Conservation (phyloP, 2,329 filamentous ascomycete species). For the Colletotrichum theobromicola region DNA sequence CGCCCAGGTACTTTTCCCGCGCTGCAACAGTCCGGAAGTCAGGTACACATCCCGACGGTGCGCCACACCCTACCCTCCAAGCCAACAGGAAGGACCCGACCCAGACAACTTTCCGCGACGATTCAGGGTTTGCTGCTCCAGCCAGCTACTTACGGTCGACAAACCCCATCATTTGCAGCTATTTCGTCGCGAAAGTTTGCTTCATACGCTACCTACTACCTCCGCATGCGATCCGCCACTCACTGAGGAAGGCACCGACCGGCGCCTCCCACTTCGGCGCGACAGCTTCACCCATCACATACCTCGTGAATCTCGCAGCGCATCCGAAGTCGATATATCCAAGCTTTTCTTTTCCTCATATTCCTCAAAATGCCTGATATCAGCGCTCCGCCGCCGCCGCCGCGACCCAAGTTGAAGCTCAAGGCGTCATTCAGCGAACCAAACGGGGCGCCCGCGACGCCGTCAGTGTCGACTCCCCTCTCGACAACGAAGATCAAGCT, state of each 20-base stretch:
- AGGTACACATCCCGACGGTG: not conserved
- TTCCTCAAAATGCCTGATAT: slow-evolving; percentile 16
- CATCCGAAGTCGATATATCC: not conserved
- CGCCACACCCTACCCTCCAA: not conserved
- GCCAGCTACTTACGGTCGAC: not conserved
- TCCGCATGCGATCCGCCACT: not conserved
- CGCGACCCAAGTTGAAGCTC: slow-evolving; percentile 29
- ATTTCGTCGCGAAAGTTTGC: not conserved
- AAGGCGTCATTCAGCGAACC: slow-evolving; percentile 24
- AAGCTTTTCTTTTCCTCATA: not conserved
- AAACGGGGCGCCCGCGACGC: slow-evolving; percentile 19
- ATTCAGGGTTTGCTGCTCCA: not conserved
- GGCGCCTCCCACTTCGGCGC: not conserved
- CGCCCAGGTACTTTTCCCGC: not conserved
- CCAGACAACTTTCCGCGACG: not conserved
- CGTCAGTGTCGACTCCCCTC: slow-evolving; percentile 22
- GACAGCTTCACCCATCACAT: not conserved
- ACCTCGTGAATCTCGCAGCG: not conserved
- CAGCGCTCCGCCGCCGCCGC: slow-evolving; percentile 19
- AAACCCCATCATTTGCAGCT: not conserved
- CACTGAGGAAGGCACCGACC: not conserved
- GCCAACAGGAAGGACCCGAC: not conserved
- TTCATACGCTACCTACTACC: not conserved
- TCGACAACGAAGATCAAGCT: slow-evolving; percentile 43
- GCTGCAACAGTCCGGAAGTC: not conserved